These are phyloP conservation scores for Diaporthe ampelina DNA, from an alignment of 2,329 filamentous ascomycete species.

Conservation along the genomic window DNA sequence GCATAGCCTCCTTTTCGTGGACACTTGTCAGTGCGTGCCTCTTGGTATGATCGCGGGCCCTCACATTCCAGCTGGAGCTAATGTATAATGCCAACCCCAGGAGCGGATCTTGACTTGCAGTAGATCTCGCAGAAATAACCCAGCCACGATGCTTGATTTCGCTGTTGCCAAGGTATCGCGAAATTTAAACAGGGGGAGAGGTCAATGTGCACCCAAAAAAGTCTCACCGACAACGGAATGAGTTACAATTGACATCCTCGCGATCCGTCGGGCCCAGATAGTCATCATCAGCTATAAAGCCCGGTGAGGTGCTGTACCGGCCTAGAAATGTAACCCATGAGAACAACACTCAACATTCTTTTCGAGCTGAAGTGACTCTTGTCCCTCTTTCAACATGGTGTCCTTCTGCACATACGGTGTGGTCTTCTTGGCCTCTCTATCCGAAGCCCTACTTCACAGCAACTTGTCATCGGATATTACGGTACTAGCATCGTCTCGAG, in stretches of 20 bases:
- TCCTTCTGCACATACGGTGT: neutral
- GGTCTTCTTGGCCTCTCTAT: neutral
- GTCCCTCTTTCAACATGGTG: neutral
- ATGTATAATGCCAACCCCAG: conserved; percentile 17
- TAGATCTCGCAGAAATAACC: neutral
- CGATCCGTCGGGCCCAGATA: neutral
- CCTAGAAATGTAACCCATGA: too few relatives aligned
- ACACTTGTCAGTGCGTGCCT: neutral
- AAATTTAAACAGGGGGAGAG: neutral
- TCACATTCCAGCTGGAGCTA: conserved; percentile 2
- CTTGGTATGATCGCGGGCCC: neutral
- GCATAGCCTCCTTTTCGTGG: neutral
- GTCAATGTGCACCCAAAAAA: neutral
- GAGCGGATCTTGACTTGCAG: conserved; percentile 9
- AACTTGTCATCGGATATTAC: neutral
- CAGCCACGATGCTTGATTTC: neutral
- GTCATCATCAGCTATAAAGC: neutral
- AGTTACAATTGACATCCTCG: neutral
- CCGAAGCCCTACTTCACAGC: neutral
- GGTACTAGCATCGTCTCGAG: neutral
- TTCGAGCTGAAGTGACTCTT: neutral
- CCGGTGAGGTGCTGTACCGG: neutral
- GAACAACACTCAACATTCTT: neutral
- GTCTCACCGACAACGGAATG: conserved; percentile 10
- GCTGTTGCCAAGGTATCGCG: neutral